Evolutionary conservation across 2,329 filamentous ascomycete genomes (phyloP), one percentile per base, ranked within the genome.

Genomic region (Sporothrix curviconia): DNA sequence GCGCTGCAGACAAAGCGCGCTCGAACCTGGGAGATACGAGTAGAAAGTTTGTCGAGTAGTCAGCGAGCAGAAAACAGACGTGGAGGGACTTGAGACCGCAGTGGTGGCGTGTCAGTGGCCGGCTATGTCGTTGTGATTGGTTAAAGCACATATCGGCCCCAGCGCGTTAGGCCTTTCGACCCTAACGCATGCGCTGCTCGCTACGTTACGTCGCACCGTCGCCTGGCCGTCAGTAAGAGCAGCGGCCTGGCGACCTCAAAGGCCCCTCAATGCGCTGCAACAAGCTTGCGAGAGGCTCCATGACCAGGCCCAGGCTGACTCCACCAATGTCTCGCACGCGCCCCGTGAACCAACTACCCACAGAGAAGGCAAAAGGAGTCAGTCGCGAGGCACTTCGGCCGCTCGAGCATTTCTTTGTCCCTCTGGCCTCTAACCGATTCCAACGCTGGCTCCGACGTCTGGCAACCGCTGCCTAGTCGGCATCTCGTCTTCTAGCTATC

Each of bases 181-280:
- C 43, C 42, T 22, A 58, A 54, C 49, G 47, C 40, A 46, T 32
- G 30, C 58, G n/a, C 32, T 50, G 19, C n/a, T 40, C 51, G 59
- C 49, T 60, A 60, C 58, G 55, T 60, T 60, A 60, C 58, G 44
- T 58, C 47, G 55, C 22, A 17, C 28, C 7, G 39, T 47, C 44
- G 17, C 36, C 36, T 37, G 55, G 44, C 15, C 32, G 32, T 17
- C 15, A 28, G 47, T 50, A n/a, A n/a, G 19, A n/a, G 24, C 22
- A 49, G 12, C n/a, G 30, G 14, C 24, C 24, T 22, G 46, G 46
- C 30, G 6, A 22, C 8, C 43, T n/a, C n/a, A n/a, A n/a, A n/a
- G n/a, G n/a, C n/a, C n/a, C n/a, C n/a, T n/a, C n/a, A n/a, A n/a
- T n/a, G n/a, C n/a, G n/a, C n/a, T n/a, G n/a, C n/a, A n/a, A n/a